These are phyloP conservation scores for Elsinoe necatrix DNA, from an alignment of 2,329 filamentous ascomycete species.

Conservation along the genomic window DNA sequence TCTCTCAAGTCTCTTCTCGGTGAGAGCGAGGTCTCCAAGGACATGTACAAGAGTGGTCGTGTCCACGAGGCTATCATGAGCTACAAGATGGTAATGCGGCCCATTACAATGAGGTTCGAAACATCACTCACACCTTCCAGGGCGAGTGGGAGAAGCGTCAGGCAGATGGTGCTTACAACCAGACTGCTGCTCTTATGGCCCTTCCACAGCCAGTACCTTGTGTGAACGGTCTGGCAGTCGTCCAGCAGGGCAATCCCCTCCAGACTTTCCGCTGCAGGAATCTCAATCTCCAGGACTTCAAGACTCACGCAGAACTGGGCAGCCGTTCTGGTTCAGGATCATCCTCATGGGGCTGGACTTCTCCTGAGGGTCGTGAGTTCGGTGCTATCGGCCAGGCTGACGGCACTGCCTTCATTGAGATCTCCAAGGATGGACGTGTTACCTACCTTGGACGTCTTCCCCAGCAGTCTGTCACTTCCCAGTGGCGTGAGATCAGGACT, in stretches of 20 bases:
- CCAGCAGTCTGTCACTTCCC: conserved; percentile 38
- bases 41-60: conserved; percentile 14
- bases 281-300: conserved; percentile 49
- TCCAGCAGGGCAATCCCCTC: conserved; percentile 38
- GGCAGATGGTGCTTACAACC: conserved; percentile 22
- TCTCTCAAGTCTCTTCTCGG: conserved; percentile 12
- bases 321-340: conserved; percentile 37
- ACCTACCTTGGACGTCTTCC: conserved; percentile 48
- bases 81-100: conserved; percentile 11
- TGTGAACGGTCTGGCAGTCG: conserved; percentile 37
- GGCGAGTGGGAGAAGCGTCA: conserved; percentile 22
- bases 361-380: conserved; percentile 46
- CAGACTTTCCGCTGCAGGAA: conserved; percentile 45
- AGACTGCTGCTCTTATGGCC: conserved; percentile 17
- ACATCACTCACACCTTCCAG: background rate
- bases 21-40: conserved; percentile 14
- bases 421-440: conserved; percentile 43
- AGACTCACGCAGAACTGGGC: conserved; percentile 47
- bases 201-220: conserved; percentile 27
- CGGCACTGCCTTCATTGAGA: conserved; percentile 47
- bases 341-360: conserved; percentile 48
- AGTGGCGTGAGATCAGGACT: conserved; percentile 47
- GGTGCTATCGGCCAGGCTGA: conserved; percentile 48
- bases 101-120: background rate
- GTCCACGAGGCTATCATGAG: conserved; percentile 18